Conservation (phyloP, 768 basidiomycete genomes). For the Boletus subcaerulescens region DNA sequence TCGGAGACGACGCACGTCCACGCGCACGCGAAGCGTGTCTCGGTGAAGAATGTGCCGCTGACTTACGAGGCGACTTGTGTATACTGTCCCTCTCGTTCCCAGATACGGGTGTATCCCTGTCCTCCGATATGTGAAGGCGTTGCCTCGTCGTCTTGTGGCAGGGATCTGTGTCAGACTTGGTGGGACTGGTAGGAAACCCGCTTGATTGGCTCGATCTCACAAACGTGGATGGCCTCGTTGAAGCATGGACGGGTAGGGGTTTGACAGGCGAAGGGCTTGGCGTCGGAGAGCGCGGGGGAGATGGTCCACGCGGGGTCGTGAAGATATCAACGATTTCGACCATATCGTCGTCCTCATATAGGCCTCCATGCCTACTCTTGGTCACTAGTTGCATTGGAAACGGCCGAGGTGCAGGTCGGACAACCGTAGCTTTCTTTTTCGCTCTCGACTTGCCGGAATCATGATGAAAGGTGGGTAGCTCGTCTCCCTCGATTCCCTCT, state of each 20-base stretch:
- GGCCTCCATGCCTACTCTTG: background rate
- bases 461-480: slow-evolving; percentile 20
- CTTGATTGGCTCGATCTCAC: background rate
- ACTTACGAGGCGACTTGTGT: slow-evolving; percentile 28
- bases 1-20: slow-evolving; percentile 14
- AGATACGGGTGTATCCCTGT: background rate
- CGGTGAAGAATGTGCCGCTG: slow-evolving; percentile 23
- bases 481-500: slow-evolving; percentile 6
- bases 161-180: background rate
- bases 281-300: slow-evolving; percentile 22
- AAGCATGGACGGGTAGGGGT: background rate
- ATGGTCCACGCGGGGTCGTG: slow-evolving; percentile 16
- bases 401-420: slow-evolving; percentile 13
- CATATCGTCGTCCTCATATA: background rate
- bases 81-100: slow-evolving; percentile 1
- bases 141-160: background rate
- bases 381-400: slow-evolving; percentile 27
- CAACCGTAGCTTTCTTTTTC: background rate
- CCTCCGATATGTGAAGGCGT: background rate
- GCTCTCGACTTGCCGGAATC: slow-evolving; percentile 4
- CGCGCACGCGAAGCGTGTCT: slow-evolving; percentile 4
- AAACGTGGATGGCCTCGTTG: background rate
- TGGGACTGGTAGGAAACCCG: slow-evolving; percentile 16
- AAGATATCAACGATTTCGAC: slow-evolving; percentile 21
- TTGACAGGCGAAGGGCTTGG: slow-evolving; percentile 16